A percentile compares a stretch with the other conserved stretches of the same genome.
Conservation (phyloP, 1,284 basidiomycete species). For the Moniliella sp. region DNA sequence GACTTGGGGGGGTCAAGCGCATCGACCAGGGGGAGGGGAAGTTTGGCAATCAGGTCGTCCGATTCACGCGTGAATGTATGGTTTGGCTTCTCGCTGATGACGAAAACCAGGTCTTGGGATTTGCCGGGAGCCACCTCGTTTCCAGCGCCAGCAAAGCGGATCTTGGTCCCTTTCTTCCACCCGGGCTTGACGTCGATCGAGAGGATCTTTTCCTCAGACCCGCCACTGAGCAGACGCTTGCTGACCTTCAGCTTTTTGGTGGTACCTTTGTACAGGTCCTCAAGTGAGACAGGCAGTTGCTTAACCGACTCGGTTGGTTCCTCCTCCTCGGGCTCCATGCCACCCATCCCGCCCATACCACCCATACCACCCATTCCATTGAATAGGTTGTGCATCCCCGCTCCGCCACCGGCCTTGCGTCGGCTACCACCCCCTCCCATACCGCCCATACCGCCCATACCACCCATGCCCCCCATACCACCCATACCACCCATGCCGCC, state of each 20-base stretch:
- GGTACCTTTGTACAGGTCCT: slow-evolving; percentile 71
- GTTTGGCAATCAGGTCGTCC: slow-evolving; percentile 20
- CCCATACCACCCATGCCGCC: slow-evolving; percentile 12
- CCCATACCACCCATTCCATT: slow-evolving; percentile 8
- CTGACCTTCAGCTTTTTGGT: slow-evolving; percentile 76
- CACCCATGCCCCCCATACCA: slow-evolving; percentile 14
- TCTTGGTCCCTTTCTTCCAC: slow-evolving; percentile 32
- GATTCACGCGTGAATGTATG: slow-evolving; percentile 19
- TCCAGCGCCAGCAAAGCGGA: slow-evolving; percentile 24
- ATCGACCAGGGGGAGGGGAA: slow-evolving; percentile 18
- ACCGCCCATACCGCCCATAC: slow-evolving; percentile 16
- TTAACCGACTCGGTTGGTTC: slow-evolving; percentile 49
- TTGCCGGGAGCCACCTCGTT: slow-evolving; percentile 23
- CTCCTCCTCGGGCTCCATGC: neutral
- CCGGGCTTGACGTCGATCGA: slow-evolving; percentile 29
- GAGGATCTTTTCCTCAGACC: slow-evolving; percentile 68
- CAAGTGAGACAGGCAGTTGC: slow-evolving; percentile 63
- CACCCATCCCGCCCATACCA: slow-evolving; percentile 2
- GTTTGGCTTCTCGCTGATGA: slow-evolving; percentile 29
- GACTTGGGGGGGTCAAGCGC: slow-evolving; percentile 26
- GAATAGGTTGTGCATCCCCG: neutral
- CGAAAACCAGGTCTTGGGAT: slow-evolving; percentile 29
- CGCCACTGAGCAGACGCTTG: slow-evolving; percentile 49
- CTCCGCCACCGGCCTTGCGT: slow-evolving; percentile 4
- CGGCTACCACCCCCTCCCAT: slow-evolving; percentile 1